Conservation (phyloP, 2,329 filamentous ascomycete genomes). For the Chrysosporium keratinophilum region DNA sequence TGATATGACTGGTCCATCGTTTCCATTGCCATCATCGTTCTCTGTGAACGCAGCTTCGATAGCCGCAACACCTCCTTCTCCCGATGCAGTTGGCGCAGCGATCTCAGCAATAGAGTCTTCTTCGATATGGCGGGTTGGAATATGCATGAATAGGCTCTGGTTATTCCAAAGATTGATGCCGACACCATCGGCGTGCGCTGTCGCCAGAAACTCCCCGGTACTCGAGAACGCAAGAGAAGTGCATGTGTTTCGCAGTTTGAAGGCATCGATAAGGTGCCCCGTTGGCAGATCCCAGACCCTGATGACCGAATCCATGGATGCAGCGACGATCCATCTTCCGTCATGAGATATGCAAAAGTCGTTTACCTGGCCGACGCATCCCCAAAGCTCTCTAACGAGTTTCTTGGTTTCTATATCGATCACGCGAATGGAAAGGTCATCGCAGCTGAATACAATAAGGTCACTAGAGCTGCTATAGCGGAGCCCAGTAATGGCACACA, state of each 20-base stretch:
- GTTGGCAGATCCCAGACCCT: conserved; percentile 94
- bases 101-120: conserved; percentile 61
- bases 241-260: conserved; percentile 67
- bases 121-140: conserved; percentile 73
- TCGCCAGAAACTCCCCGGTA: conserved; percentile 90
- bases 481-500: conserved; percentile 63
- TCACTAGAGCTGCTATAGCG: conserved; percentile 76
- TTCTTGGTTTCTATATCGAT: conserved; percentile 84
- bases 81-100: conserved; percentile 62
- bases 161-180: conserved; percentile 97
- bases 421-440: conserved; percentile 77
- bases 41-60: conserved; percentile 66
- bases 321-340: conserved; percentile 84
- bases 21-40: conserved; percentile 38
- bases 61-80: conserved; percentile 66
- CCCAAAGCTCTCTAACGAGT: conserved; percentile 87
- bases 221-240: conserved; percentile 77
- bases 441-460: conserved; percentile 76
- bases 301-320: conserved; percentile 67
- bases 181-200: conserved; percentile 67
- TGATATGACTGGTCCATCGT: conserved; percentile 45
- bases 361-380: conserved; percentile 60
- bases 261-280: conserved; percentile 86
- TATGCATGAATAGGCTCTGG: conserved; percentile 76
- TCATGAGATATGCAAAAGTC: conserved; percentile 86